Evolutionary conservation across 306 rosid genomes (phyloP).

Genomic region (Casuarina equisetifolia): DNA sequence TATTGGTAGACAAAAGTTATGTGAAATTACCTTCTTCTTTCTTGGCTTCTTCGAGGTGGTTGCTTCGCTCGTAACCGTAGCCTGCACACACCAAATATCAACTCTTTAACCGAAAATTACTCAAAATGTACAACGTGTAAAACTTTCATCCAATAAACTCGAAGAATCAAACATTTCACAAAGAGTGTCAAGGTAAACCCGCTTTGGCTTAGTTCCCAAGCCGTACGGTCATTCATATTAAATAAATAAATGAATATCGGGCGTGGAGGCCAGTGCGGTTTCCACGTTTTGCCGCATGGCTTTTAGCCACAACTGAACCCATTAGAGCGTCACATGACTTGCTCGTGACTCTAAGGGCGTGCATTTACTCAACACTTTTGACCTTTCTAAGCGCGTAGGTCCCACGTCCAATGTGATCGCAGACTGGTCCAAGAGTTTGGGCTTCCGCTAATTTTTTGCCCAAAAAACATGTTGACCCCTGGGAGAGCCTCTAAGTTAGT

Average conservation of each 20-base stretch:
- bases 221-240: not conserved
- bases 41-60: slow-evolving; percentile 51
- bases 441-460: not conserved
- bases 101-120: too few species aligned
- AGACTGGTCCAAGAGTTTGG: too few species aligned
- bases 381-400: not conserved
- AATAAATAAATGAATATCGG: not conserved
- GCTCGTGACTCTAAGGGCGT: slow-evolving; percentile 7
- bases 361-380: not conserved
- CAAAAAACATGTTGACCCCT: not conserved
- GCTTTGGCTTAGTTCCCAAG: too few species aligned
- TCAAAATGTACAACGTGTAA: too few species aligned
- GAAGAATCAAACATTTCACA: too few species aligned
- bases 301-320: not conserved
- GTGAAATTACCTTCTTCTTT: slow-evolving; percentile 58
- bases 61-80: slow-evolving; percentile 36
- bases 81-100: slow-evolving; percentile 32
- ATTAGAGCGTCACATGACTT: not conserved
- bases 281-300: slow-evolving; percentile 5
- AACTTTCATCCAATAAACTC: not conserved
- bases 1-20: not conserved
- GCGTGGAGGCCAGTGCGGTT: not conserved
- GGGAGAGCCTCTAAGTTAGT: not conserved
- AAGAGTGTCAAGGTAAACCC: too few species aligned
- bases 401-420: not conserved